These are phyloP conservation scores for Monilinia vaccinii-corymbosi DNA, from an alignment of 2,329 filamentous ascomycete genomes.

Conservation along the genomic window DNA sequence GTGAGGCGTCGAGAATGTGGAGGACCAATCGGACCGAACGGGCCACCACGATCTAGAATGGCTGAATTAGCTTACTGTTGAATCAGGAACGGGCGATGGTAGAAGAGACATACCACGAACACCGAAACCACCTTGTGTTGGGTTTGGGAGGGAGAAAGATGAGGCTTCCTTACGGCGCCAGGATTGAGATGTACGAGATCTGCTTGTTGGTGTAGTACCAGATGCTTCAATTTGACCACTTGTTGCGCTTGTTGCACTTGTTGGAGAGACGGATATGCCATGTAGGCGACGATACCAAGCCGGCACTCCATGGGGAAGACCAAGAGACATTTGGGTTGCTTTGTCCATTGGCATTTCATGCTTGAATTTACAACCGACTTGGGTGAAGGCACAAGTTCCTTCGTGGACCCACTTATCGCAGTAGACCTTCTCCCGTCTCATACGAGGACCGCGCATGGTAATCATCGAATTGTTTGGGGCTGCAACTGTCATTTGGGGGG, in stretches of 20 bases:
- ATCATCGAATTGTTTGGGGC: not conserved
- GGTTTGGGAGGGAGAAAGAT: not conserved
- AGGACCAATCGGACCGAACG: constrained; percentile 10
- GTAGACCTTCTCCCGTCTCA: constrained; percentile 51
- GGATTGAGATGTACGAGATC: not conserved
- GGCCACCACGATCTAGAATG: not conserved
- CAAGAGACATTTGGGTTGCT: constrained; percentile 57
- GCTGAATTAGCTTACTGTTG: not conserved
- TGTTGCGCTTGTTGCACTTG: not conserved
- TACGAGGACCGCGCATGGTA: not conserved
- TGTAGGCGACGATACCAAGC: constrained; percentile 6
- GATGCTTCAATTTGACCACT: not conserved
- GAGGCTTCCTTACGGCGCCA: constrained; percentile 6
- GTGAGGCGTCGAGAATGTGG: constrained; percentile 4
- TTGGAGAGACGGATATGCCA: not conserved
- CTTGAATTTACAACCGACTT: constrained; percentile 81
- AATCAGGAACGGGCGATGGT: not conserved
- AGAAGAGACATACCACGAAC: constrained; percentile 5
- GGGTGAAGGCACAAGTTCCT: constrained; percentile 74
- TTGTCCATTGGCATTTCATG: constrained; percentile 77
- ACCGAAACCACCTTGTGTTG: not conserved
- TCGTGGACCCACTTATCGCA: constrained; percentile 88
- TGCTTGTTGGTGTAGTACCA: not conserved
- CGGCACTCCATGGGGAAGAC: constrained; percentile 56
- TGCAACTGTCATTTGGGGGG: not conserved